Conservation (phyloP, 768 basidiomycete species). For the Strobilomyces dryophilus region DNA sequence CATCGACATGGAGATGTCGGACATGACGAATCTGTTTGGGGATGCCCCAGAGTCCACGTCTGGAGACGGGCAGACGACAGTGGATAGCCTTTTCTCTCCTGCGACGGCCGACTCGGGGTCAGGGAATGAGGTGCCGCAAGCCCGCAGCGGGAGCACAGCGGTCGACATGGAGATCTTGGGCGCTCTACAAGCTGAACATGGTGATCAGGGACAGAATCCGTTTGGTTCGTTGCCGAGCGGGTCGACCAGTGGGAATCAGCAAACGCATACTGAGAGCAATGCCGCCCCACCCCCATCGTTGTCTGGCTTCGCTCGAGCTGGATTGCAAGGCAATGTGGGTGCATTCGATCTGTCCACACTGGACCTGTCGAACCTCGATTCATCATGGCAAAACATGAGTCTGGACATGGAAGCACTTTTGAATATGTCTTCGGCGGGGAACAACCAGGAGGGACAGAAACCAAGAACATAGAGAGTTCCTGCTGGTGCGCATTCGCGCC, state of each 20-base stretch:
- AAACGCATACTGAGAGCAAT: conserved; percentile 14
- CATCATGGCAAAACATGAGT: conserved; percentile 41
- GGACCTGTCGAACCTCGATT: conserved; percentile 42
- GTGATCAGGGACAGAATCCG: conserved; percentile 14
- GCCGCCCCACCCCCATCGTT: conserved; percentile 37
- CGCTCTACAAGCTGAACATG: conserved; percentile 24
- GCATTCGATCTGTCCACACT: conserved; percentile 48
- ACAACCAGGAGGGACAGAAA: conserved; percentile 24
- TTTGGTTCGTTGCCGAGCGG: conserved; percentile 29
- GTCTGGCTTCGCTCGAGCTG: conserved; percentile 36
- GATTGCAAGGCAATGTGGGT: conserved; percentile 18
- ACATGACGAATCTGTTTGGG: conserved; percentile 51
- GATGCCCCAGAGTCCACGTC: conserved; percentile 37
- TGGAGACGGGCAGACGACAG: conserved; percentile 31
- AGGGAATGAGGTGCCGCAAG: conserved; percentile 12
- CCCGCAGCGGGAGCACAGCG: conserved; percentile 15
- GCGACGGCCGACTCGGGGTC: conserved; percentile 25
- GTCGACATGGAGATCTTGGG: conserved; percentile 37
- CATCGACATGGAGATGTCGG: conserved; percentile 61
- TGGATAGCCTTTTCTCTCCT: conserved; percentile 54
- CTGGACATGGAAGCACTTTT: conserved; percentile 57
- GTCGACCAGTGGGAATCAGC: conserved; percentile 12
- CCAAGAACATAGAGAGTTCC: conserved; percentile 9
- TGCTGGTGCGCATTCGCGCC: neutral
- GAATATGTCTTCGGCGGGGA: conserved; percentile 35